Percentiles rank a stretch among this genome's conserved stretches.
Evolutionary conservation across 2,329 filamentous ascomycete genomes (phyloP).

Genomic region (Neofusicoccum laricinum): DNA sequence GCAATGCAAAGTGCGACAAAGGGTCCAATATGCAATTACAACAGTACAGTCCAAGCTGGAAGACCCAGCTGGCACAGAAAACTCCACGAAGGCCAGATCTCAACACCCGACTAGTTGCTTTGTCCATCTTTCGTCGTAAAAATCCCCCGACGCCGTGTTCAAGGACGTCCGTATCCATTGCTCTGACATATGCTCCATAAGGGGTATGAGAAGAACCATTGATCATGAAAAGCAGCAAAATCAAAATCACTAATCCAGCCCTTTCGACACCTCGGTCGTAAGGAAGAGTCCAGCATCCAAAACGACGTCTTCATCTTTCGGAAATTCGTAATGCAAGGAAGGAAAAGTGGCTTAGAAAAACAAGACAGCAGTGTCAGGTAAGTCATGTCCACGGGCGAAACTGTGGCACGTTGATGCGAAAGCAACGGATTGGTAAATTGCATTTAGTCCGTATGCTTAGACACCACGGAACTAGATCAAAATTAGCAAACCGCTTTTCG

Average conservation of each 20-base stretch:
- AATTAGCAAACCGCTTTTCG: constrained; percentile 22
- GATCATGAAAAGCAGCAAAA: constrained; percentile 5
- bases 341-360: not conserved
- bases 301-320: not conserved
- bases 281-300: constrained; percentile 10
- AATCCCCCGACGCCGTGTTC: not conserved
- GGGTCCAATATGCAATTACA: too few relatives aligned
- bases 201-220: constrained; percentile 11
- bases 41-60: too few relatives aligned
- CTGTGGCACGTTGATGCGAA: not conserved
- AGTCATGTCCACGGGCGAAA: not conserved
- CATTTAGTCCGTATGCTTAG: not conserved
- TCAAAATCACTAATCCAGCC: not conserved
- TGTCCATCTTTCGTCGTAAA: not conserved
- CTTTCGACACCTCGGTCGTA: not conserved
- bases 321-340: not conserved
- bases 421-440: not conserved
- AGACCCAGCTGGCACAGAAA: not conserved
- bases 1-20: too few relatives aligned
- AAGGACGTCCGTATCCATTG: constrained; percentile 7
- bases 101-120: too few relatives aligned
- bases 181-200: constrained; percentile 13
- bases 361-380: not conserved
- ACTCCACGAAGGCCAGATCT: not conserved
- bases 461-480: constrained; percentile 18